Percentiles rank a stretch among this genome's conserved stretches.
These are phyloP conservation scores for Thelonectria rubi DNA, from an alignment of 2,329 filamentous ascomycete genomes.

Conservation along the genomic window DNA sequence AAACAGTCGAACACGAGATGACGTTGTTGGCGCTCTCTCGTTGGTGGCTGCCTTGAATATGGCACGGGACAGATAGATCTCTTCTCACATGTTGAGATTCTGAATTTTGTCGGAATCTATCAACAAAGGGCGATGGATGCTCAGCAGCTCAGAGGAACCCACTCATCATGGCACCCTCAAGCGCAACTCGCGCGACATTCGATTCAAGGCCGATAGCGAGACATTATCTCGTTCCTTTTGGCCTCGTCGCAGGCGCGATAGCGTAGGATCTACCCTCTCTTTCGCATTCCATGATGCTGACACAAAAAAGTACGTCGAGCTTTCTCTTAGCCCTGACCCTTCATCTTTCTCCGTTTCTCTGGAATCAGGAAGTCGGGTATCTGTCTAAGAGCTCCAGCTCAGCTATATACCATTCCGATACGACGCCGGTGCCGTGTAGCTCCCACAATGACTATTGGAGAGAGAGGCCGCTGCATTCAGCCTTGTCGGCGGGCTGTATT, in stretches of 20 bases:
- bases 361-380: background rate
- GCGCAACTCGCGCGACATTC: background rate
- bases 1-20: constrained; percentile 11
- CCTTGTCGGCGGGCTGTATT: constrained; percentile 66
- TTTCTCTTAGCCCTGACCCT: constrained; percentile 26
- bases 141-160: background rate
- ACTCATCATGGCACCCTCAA: background rate
- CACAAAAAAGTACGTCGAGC: constrained; percentile 7
- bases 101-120: background rate
- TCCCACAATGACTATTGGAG: constrained; percentile 79
- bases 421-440: constrained; percentile 65
- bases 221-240: background rate
- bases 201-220: background rate
- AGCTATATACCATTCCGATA: background rate
- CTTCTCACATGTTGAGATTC: background rate
- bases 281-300: background rate
- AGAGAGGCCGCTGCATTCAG: constrained; percentile 68
- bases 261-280: background rate
- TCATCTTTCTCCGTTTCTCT: constrained; percentile 18
- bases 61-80: background rate
- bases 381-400: background rate
- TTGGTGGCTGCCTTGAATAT: background rate
- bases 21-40: constrained; percentile 6
- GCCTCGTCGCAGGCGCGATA: constrained; percentile 11
- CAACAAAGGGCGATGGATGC: background rate